Percentiles rank a stretch among this genome's conserved stretches.
These are phyloP conservation scores for Akanthomyces uredinophilus DNA, from an alignment of 2,329 filamentous ascomycete species.

Conservation along the genomic window DNA sequence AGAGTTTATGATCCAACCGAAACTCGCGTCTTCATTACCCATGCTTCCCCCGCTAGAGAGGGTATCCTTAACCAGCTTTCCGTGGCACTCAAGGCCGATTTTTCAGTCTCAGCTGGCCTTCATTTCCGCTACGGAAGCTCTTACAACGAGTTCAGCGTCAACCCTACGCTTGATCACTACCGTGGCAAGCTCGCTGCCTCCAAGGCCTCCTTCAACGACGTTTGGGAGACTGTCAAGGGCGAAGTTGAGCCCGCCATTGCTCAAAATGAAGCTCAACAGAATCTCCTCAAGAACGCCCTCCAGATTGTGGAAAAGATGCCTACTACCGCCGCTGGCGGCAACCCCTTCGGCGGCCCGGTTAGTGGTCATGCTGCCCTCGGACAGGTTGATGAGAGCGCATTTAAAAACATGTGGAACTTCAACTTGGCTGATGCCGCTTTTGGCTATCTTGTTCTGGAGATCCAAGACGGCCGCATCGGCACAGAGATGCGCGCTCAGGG, in stretches of 20 bases:
- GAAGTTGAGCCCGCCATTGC: slow-evolving; percentile 94
- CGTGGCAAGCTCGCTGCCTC: slow-evolving; percentile 96
- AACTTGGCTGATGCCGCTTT: slow-evolving; percentile 97
- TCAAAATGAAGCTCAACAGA: slow-evolving; percentile 91
- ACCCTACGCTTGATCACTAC: slow-evolving; percentile 96
- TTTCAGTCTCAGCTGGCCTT: slow-evolving; percentile 93
- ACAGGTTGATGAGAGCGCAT: slow-evolving; percentile 94
- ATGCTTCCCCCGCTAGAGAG: slow-evolving; percentile 93
- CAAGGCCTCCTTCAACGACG: slow-evolving; percentile 97
- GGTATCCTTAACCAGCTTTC: slow-evolving; percentile 96
- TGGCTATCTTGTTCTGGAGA: slow-evolving; percentile 89
- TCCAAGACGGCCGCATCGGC: slow-evolving; percentile 91
- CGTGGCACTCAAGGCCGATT: slow-evolving; percentile 94
- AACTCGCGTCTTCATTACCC: slow-evolving; percentile 92
- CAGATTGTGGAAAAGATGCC: slow-evolving; percentile 99
- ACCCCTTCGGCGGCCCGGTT: slow-evolving; percentile 87
- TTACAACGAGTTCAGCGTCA: slow-evolving; percentile 99
- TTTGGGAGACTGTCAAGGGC: slow-evolving; percentile 96
- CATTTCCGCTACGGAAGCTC: slow-evolving; percentile 99
- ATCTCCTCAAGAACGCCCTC: slow-evolving; percentile 82
- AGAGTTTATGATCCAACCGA: slow-evolving; percentile 98
- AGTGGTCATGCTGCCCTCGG: slow-evolving; percentile 68
- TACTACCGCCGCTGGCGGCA: slow-evolving; percentile 86
- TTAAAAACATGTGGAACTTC: slow-evolving; percentile 99
- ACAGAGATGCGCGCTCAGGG: slow-evolving; percentile 98